These are phyloP conservation scores for Rubroboletus satanas DNA, from an alignment of 768 basidiomycete genomes.

Conservation along the genomic window DNA sequence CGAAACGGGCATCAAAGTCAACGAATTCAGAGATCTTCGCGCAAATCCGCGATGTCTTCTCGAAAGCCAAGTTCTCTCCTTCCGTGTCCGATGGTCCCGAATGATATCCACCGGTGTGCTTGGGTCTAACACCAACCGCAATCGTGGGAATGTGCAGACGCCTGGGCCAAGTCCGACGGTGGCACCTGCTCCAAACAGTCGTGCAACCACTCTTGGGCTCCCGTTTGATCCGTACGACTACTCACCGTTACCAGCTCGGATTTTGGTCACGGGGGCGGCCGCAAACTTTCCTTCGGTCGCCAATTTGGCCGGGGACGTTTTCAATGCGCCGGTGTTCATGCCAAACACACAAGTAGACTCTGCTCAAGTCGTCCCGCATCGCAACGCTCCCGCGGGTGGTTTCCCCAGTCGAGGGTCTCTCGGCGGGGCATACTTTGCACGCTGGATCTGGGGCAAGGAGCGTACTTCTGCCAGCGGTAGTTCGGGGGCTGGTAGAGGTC, in stretches of 20 bases:
- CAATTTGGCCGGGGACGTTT: constrained; percentile 75
- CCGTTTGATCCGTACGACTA: constrained; percentile 79
- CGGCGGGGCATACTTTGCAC: constrained; percentile 73
- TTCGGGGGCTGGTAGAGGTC: constrained; percentile 34
- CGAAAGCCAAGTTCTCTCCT: constrained; percentile 75
- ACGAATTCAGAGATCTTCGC: constrained; percentile 83
- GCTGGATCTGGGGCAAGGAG: constrained; percentile 84
- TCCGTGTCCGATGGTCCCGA: constrained; percentile 78
- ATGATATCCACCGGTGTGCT: constrained; percentile 68
- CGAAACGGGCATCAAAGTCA: constrained; percentile 84
- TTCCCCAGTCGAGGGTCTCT: constrained; percentile 68
- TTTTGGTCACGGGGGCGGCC: constrained; percentile 74
- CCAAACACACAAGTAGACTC: constrained; percentile 73
- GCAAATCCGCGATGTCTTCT: constrained; percentile 85
- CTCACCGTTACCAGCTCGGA: constrained; percentile 56
- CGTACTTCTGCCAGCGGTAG: constrained; percentile 29
- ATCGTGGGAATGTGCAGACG: constrained; percentile 31
- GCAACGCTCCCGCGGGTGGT: constrained; percentile 68
- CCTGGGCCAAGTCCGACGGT: constrained; percentile 26
- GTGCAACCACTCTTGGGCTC: constrained; percentile 50
- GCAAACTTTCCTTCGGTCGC: constrained; percentile 82
- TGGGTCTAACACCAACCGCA: constrained; percentile 37
- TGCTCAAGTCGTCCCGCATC: constrained; percentile 63
- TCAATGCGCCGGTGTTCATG: constrained; percentile 77
- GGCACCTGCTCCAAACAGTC: constrained; percentile 18